Percentiles rank a stretch among this genome's conserved stretches.
Conservation (phyloP, 495 filamentous ascomycete species). For the Neurospora tetrasperma region DNA sequence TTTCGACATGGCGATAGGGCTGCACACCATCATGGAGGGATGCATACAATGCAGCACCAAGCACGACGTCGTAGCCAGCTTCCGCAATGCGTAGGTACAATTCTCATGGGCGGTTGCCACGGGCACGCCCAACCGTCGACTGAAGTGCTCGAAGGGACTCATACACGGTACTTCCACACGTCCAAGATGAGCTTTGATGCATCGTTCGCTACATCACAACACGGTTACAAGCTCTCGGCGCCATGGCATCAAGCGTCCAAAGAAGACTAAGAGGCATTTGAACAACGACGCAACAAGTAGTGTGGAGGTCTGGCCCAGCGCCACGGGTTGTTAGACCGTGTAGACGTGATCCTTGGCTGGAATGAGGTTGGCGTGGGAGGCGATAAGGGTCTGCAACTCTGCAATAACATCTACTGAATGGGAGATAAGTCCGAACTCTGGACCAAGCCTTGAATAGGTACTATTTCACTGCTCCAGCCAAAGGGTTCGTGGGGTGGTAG, state of each 20-base stretch:
- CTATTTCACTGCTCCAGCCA: background rate
- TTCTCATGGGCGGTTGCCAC: background rate
- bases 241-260: background rate
- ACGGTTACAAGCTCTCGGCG: background rate
- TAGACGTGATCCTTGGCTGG: background rate
- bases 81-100: background rate
- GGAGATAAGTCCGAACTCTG: background rate
- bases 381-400: background rate
- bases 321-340: background rate
- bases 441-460: background rate
- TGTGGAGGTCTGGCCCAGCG: background rate
- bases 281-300: background rate
- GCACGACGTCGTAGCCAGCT: background rate
- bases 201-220: background rate
- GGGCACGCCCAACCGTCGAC: background rate
- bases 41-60: background rate
- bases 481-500: background rate
- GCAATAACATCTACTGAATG: background rate
- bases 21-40: conserved; percentile 5
- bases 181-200: background rate
- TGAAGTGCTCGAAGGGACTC: background rate
- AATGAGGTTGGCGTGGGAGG: background rate
- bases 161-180: background rate
- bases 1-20: conserved; percentile 2
- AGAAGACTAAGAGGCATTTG: background rate